These are phyloP conservation scores for Areca catechu DNA, from an alignment of 176 grass and related monocot species.

Conservation along the genomic window DNA sequence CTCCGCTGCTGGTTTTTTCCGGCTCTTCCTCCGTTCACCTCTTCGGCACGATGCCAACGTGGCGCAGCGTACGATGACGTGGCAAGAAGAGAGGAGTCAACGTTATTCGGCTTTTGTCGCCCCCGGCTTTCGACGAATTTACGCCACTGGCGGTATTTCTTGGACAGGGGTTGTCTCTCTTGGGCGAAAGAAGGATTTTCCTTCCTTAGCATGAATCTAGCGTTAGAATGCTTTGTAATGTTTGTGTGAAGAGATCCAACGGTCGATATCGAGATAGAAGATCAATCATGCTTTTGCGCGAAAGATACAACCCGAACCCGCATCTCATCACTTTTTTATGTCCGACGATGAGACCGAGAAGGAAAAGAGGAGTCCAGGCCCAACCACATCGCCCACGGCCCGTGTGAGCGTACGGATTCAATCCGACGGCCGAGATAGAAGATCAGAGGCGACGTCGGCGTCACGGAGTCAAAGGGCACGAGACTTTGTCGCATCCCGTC, in stretches of 20 bases:
- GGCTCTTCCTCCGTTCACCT: conserved; percentile 27
- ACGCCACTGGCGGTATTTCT: conserved; percentile 10
- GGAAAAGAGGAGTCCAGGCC: conserved; percentile 25
- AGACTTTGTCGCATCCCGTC: neutral
- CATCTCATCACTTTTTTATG: neutral
- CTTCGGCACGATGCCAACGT: conserved; percentile 25
- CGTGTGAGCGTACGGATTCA: conserved; percentile 4
- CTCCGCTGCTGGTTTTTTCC: conserved; percentile 20
- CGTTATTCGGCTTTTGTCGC: conserved; percentile 12
- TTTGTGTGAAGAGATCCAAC: too few relatives aligned
- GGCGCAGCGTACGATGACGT: conserved; percentile 22
- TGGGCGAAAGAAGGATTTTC: too few relatives aligned
- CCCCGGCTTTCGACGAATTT: conserved; percentile 1
- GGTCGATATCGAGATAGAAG: too few relatives aligned
- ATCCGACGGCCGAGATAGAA: neutral
- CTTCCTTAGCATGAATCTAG: too few relatives aligned
- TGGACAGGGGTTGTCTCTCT: too few relatives aligned
- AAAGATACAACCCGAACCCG: too few relatives aligned
- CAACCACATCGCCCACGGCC: conserved; percentile 11
- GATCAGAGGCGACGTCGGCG: neutral
- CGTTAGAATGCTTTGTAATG: too few relatives aligned
- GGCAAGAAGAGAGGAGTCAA: conserved; percentile 27
- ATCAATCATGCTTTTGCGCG: too few relatives aligned
- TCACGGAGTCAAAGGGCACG: conserved; percentile 17
- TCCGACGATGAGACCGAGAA: neutral